Conservation (phyloP, 306 rosid genomes). For the Begonia fuchsioides region DNA sequence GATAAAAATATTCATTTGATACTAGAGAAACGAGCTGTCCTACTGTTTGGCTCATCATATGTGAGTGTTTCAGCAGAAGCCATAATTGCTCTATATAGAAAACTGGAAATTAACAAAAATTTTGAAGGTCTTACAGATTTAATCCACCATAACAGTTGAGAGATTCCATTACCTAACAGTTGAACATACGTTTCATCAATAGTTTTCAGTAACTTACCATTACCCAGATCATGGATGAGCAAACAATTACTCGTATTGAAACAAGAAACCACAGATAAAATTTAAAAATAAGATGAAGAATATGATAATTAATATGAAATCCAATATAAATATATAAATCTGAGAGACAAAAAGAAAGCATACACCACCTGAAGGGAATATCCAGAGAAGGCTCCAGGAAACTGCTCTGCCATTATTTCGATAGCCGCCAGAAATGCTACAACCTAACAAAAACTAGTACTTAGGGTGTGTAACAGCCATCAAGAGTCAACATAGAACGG, state of each 20-base stretch:
- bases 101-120: no score
- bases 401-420: conserved; percentile 91
- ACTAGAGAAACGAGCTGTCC: no score
- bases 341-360: background rate
- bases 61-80: no score
- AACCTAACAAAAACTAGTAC: conserved; percentile 32
- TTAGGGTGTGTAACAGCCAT: conserved; percentile 15
- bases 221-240: no score
- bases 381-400: conserved; percentile 91
- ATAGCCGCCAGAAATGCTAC: conserved; percentile 97
- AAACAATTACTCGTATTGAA: no score
- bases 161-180: conserved; percentile 63
- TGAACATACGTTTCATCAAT: conserved; percentile 16
- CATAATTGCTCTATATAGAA: no score
- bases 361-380: conserved; percentile 64
- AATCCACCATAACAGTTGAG: no score
- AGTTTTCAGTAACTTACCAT: conserved; percentile 9
- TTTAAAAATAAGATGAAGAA: no score
- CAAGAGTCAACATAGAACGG: conserved; percentile 1
- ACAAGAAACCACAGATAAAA: background rate
- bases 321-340: background rate
- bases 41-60: no score
- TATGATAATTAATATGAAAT: no score
- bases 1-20: no score
- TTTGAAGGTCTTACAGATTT: no score